phyloP scores from a whole-genome alignment of 345 rosid species.

The Eucalyptus marginata region DNA sequence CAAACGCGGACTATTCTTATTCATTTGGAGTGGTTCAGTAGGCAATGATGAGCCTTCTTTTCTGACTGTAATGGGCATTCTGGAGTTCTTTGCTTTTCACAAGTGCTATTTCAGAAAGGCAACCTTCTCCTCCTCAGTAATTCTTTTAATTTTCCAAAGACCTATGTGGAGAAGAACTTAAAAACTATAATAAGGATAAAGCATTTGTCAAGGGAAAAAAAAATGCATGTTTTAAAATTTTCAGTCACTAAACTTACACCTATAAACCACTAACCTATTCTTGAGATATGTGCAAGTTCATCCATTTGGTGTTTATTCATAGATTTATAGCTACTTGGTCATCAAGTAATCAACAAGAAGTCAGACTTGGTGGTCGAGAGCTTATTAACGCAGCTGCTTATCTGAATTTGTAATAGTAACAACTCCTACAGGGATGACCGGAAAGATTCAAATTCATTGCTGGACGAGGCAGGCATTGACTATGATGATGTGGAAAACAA shows the following conservation, averaged over 20 bases:
- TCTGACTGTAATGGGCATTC: background rate
- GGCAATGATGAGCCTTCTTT: background rate
- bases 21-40: background rate
- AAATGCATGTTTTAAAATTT: background rate
- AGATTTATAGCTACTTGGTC: background rate
- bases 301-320: background rate
- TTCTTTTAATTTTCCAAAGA: background rate
- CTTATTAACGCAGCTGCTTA: background rate
- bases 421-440: conserved; percentile 25
- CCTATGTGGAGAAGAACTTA: background rate
- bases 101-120: background rate
- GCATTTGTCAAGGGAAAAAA: background rate
- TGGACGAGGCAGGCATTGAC: conserved; percentile 21
- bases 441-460: conserved; percentile 16
- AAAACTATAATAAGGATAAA: background rate
- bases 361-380: background rate
- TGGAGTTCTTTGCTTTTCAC: background rate
- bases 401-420: conserved; percentile 7
- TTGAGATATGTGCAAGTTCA: background rate
- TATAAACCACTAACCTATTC: background rate
- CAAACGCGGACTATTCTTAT: background rate
- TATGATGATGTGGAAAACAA: conserved; percentile 33
- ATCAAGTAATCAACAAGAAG: background rate
- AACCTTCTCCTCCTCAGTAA: background rate
- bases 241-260: background rate